Evolutionary conservation across 352 stramenopile genomes (phyloP), one percentile per base, ranked within the genome.

Genomic region (Pythium aquatile): DNA sequence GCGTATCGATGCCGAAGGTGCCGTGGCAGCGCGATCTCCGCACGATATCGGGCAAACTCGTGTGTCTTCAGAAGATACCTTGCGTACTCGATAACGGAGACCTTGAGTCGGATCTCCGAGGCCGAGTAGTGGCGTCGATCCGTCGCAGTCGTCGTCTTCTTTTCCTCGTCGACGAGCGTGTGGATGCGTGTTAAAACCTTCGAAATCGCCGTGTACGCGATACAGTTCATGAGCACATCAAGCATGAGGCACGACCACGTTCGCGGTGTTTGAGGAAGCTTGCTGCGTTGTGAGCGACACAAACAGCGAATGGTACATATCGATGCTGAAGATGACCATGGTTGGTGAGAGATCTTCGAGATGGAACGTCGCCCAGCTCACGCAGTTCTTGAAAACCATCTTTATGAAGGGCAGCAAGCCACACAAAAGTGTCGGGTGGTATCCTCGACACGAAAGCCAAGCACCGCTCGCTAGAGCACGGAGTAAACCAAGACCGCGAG

Each of bases 291-390:
- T 55, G 24, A 32, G 26, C 5, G 47, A 55, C 17, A 58, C 29
- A 39, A 58, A 40, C 28, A 58, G 14, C 11, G 51, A 29, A n/a
- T 58, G 51, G 51, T 46, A 58, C 6, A 58, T 14, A n/a, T 58
- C 51, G 13, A 58, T 30, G 11, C 6, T 58, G 51, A 58, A 44
- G 13, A 10, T 32, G 51, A 42, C 24, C 4, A 44, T 13, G 13
- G 33, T 20, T 10, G 51, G 51, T 13, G 51, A 28, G 32, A 58
- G 9, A 26, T 44, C 51, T 14, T 58, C 51, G 14, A 28, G 10
- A n/a, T 42, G 26, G 29, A 28, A 42, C 26, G 26, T 39, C 4
- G 24, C 32, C 4, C n/a, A 13, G 44, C 44, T 52, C n/a, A 52
- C 5, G n/a, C 44, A 52, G 44, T 52, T 52, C 10, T 52, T 52